Conservation (phyloP, 495 filamentous ascomycete genomes). For the Penicillium pulvis region DNA sequence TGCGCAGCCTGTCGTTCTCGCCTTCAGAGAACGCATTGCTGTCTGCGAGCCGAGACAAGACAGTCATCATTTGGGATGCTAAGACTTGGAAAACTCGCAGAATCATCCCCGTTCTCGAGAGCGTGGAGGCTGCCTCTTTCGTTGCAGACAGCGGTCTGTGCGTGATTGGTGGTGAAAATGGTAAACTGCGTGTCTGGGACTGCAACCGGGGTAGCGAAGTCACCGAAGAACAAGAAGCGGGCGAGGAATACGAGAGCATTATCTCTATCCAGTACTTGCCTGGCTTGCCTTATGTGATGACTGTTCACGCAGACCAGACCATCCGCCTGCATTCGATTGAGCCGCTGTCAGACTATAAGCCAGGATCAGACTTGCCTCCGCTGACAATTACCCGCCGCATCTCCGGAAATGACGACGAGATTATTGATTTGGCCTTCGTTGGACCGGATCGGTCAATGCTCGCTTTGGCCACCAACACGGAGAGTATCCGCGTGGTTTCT, state of each 20-base stretch:
- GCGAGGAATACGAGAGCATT: constrained; percentile 76
- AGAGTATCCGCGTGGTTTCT: constrained; percentile 86
- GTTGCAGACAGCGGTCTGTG: constrained; percentile 66
- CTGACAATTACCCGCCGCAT: constrained; percentile 67
- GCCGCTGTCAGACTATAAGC: constrained; percentile 37
- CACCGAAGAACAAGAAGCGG: constrained; percentile 65
- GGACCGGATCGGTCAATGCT: constrained; percentile 76
- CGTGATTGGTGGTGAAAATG: constrained; percentile 85
- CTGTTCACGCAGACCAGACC: constrained; percentile 87
- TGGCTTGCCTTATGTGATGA: constrained; percentile 67
- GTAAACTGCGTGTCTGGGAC: constrained; percentile 80
- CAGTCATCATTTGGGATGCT: constrained; percentile 87
- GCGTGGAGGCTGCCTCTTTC: constrained; percentile 82
- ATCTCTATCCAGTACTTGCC: constrained; percentile 66
- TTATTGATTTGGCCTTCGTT: constrained; percentile 88
- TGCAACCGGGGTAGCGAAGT: constrained; percentile 74
- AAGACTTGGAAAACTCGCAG: constrained; percentile 80
- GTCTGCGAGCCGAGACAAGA: constrained; percentile 93
- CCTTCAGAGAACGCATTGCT: constrained; percentile 70
- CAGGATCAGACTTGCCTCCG: constrained; percentile 42
- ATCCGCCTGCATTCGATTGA: constrained; percentile 71
- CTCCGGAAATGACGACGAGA: constrained; percentile 95
- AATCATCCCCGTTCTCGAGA: constrained; percentile 82
- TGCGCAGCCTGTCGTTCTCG: constrained; percentile 82
- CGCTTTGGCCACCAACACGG: constrained; percentile 92